These are phyloP conservation scores for Boletus edulis DNA, from an alignment of 768 basidiomycete genomes.

Conservation along the genomic window DNA sequence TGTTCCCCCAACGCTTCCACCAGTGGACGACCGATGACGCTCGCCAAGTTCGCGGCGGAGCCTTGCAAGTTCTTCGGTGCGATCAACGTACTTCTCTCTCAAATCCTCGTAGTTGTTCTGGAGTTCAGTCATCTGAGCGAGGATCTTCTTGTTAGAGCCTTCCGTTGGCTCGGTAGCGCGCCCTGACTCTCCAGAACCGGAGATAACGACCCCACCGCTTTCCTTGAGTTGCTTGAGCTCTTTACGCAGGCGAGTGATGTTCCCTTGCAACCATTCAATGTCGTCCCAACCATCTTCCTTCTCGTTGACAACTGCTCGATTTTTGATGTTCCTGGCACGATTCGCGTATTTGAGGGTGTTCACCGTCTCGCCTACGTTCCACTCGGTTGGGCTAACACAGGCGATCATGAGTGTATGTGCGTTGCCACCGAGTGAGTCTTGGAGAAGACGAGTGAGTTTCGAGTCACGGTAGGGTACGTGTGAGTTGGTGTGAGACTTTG, in stretches of 20 bases:
- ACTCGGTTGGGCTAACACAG: slow-evolving; percentile 94
- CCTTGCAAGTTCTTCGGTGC: slow-evolving; percentile 84
- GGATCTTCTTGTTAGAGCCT: slow-evolving; percentile 69
- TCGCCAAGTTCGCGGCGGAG: slow-evolving; percentile 78
- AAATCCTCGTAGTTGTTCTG: slow-evolving; percentile 85
- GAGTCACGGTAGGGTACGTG: slow-evolving; percentile 99
- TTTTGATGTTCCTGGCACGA: slow-evolving; percentile 96
- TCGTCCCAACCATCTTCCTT: slow-evolving; percentile 99
- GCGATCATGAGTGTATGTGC: slow-evolving; percentile 99
- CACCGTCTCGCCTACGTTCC: slow-evolving; percentile 91
- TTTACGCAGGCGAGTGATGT: slow-evolving; percentile 79
- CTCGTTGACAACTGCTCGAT: slow-evolving; percentile 87
- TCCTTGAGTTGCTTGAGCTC: slow-evolving; percentile 83
- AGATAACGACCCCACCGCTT: slow-evolving; percentile 38
- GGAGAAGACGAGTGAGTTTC: slow-evolving; percentile 77
- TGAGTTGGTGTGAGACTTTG: slow-evolving; percentile 77
- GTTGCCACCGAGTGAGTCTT: slow-evolving; percentile 95
- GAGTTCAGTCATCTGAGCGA: slow-evolving; percentile 79
- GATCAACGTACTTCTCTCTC: slow-evolving; percentile 80
- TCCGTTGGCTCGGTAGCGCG: slow-evolving; percentile 41
- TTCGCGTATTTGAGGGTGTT: slow-evolving; percentile 97
- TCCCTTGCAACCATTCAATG: slow-evolving; percentile 91
- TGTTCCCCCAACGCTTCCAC: slow-evolving; percentile 65
- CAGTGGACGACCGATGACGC: slow-evolving; percentile 54
- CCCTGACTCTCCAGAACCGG: slow-evolving; percentile 30